A percentile compares a stretch with the other conserved stretches of the same genome.
Conservation (phyloP, 139 green algal species). For the Mychonastes homosphaera region DNA sequence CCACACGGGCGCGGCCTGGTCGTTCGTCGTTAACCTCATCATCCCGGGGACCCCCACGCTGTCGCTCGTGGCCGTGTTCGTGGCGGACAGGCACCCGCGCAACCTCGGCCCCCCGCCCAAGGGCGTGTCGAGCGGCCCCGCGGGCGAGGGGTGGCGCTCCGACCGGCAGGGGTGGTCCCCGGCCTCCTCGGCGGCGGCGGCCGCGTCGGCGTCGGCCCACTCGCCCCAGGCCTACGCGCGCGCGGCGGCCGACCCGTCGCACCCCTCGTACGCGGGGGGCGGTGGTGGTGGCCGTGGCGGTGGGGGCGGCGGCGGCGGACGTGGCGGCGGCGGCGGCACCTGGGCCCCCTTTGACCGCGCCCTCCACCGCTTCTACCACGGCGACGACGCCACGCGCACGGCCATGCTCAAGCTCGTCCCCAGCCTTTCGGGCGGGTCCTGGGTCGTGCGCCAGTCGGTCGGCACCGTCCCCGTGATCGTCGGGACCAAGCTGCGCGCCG, state of each 20-base stretch:
- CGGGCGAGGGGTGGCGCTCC: neutral
- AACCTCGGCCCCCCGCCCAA: slow-evolving; percentile 11
- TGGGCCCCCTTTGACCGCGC: neutral
- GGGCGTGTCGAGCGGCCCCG: neutral
- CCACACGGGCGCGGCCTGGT: slow-evolving; percentile 30
- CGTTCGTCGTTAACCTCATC: slow-evolving; percentile 48
- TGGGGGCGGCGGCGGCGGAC: no score
- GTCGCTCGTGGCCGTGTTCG: slow-evolving; percentile 42
- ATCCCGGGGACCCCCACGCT: slow-evolving; percentile 46
- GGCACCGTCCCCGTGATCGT: slow-evolving; percentile 54
- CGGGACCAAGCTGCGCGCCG: slow-evolving; percentile 43
- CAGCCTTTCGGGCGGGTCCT: slow-evolving; percentile 41
- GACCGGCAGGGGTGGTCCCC: neutral
- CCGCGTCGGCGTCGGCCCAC: neutral
- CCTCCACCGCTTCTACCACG: slow-evolving; percentile 30
- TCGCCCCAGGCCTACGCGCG: neutral
- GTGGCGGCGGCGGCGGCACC: neutral
- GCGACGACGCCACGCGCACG: slow-evolving; percentile 24
- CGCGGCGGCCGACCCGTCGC: neutral
- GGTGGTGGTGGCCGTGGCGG: neutral
- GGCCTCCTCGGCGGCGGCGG: neutral
- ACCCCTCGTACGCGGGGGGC: neutral
- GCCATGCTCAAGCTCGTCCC: slow-evolving; percentile 59
- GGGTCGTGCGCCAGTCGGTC: slow-evolving; percentile 45
- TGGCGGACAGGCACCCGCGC: slow-evolving; percentile 33